phyloP scores from a whole-genome alignment of 2,329 filamentous ascomycete species.

The Colletotrichum godetiae region DNA sequence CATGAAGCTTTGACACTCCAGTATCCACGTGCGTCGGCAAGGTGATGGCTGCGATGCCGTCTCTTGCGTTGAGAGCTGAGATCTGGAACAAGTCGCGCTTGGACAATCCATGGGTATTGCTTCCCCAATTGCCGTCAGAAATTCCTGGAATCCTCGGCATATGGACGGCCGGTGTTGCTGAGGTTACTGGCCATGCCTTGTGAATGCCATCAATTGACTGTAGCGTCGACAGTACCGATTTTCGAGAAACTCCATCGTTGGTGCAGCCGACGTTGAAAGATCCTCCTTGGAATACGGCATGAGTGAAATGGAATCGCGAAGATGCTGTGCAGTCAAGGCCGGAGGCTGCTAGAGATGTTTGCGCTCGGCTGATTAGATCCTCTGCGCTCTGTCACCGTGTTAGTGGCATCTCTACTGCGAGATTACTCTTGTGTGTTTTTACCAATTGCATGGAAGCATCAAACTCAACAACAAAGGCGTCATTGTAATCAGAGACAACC shows the following conservation, averaged over 20 bases:
- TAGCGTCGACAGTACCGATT: not conserved
- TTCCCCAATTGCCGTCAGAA: not conserved
- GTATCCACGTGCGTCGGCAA: slow-evolving; percentile 42
- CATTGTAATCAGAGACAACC: not conserved
- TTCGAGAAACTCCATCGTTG: not conserved
- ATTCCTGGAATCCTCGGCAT: not conserved
- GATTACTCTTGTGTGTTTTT: not conserved
- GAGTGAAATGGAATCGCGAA: slow-evolving; percentile 3
- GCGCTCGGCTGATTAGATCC: not conserved
- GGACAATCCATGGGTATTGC: not conserved
- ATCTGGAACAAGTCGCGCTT: not conserved
- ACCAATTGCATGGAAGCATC: slow-evolving; percentile 4
- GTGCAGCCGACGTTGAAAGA: slow-evolving; percentile 15
- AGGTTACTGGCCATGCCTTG: slow-evolving; percentile 21
- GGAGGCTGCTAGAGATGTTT: not conserved
- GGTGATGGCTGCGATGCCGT: not conserved
- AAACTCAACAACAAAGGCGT: slow-evolving; percentile 20
- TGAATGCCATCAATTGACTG: slow-evolving; percentile 8
- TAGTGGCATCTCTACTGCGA: not conserved
- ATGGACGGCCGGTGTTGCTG: not conserved
- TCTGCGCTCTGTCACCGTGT: not conserved
- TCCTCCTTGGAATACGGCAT: slow-evolving; percentile 10
- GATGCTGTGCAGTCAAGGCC: slow-evolving; percentile 13
- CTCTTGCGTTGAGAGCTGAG: not conserved
- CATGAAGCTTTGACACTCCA: slow-evolving; percentile 16